Evolutionary conservation across 2,329 filamentous ascomycete genomes (phyloP), one percentile per base, ranked within the genome.

Genomic region (Xylaria sp.): DNA sequence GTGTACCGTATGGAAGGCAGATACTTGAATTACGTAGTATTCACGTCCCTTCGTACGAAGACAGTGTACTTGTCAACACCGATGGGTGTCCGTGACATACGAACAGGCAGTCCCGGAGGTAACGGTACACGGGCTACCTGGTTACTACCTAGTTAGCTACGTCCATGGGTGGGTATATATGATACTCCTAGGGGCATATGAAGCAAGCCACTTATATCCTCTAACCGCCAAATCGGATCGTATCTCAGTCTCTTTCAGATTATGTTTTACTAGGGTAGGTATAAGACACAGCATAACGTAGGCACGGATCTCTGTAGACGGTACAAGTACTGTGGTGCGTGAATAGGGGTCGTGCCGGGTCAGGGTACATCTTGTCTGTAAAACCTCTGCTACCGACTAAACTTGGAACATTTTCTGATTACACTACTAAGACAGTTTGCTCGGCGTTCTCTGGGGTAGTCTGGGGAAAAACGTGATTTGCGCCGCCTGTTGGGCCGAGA

Each of bases 381-480:
- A 30, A 30, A 30, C 23, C 23, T 30, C 23, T 30, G 23, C 23
- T 30, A 30, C 16, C 16, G 16, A 16, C 23, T 30, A 30, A 30
- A 30, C 23, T 30, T 30, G 23, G 4, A 30, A 30, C 23, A 30
- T 30, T 30, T 30, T 30, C 23, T 30, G 23, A 30, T 30, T 46
- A 46, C 13, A 46, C 42, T 46, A 46, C 42, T n/a, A 16, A 46
- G 42, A 46, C 42, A 46, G 42, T 46, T 46, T 46, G 42, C 10
- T 52, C 46, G 57, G 59, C 46, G 57, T 5, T 30, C 56, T 53
- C 55, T 55, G 62, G 62, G 60, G 52, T 51, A 56, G 58, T 62
- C 55, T 57, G 62, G 57, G 60, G 55, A 46, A 46, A 46, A 62
- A 62, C 60, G 62, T 62, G 62, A 62, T 62, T 60, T 42, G 62